Percentiles rank a stretch among this genome's conserved stretches.
Conservation (phyloP, 148 eudicot genomes). For the Gaultheria prostrata region DNA sequence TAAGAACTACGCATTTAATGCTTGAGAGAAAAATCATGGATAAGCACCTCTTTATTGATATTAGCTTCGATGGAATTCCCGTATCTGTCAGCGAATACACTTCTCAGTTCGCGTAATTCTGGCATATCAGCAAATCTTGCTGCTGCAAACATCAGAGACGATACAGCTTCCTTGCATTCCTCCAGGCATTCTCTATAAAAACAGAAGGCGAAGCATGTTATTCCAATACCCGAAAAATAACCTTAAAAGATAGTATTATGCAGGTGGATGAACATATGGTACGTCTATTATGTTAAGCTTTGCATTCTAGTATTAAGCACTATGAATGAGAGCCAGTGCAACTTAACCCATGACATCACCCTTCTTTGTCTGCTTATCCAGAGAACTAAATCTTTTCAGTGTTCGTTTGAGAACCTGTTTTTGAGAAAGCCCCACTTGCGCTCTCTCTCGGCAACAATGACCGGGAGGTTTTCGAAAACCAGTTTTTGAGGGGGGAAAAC, state of each 20-base stretch:
- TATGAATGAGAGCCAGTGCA: neutral
- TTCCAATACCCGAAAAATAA: neutral
- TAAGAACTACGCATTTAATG: neutral
- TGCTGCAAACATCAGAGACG: conserved; percentile 77
- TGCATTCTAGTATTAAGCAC: neutral
- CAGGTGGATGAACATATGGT: no score
- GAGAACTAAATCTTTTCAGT: no score
- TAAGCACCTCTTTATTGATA: conserved; percentile 61
- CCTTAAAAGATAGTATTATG: neutral
- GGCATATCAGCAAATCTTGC: conserved; percentile 92
- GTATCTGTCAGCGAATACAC: conserved; percentile 55
- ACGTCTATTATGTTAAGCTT: neutral
- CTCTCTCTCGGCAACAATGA: no score
- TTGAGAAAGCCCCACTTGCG: no score
- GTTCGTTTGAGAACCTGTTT: no score
- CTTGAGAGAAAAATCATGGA: neutral
- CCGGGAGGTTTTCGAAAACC: no score
- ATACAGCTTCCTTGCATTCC: conserved; percentile 75
- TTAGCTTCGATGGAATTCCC: conserved; percentile 52
- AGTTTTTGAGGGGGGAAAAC: no score
- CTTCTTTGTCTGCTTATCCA: no score
- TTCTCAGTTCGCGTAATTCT: conserved; percentile 74
- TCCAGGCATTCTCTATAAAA: conserved; percentile 74
- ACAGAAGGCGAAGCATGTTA: neutral
- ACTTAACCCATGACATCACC: neutral